Evolutionary conservation across 2,329 filamentous ascomycete genomes (phyloP).

Genomic region (Neodidymelliopsis sp.): DNA sequence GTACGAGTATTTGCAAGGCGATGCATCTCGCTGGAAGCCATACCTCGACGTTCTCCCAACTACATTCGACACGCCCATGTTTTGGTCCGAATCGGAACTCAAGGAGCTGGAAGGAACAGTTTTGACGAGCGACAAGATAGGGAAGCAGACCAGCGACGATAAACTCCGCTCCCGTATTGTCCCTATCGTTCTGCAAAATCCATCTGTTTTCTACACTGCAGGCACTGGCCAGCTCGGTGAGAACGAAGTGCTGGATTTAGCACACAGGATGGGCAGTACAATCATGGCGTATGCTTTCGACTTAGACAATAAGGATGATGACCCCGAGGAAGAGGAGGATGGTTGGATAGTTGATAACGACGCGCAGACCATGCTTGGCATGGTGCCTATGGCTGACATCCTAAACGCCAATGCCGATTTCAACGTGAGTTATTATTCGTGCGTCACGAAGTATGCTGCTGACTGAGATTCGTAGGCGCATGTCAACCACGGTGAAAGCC

Average conservation of each 20-base stretch:
- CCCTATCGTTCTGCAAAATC: conserved; percentile 22
- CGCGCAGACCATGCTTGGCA: conserved; percentile 30
- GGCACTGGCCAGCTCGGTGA: conserved; percentile 4
- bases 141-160: conserved; percentile 28
- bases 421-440: conserved; percentile 18
- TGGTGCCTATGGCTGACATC: conserved; percentile 38
- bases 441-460: neutral
- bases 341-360: conserved; percentile 36
- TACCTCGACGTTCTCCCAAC: conserved; percentile 31
- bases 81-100: conserved; percentile 29
- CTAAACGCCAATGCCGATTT: conserved; percentile 36
- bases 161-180: conserved; percentile 27
- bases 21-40: conserved; percentile 31
- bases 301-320: conserved; percentile 26
- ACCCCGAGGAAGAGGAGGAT: conserved; percentile 30
- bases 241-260: conserved; percentile 26
- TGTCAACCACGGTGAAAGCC: conserved; percentile 31
- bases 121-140: conserved; percentile 30
- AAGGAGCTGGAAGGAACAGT: conserved; percentile 31
- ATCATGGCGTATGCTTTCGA: conserved; percentile 38
- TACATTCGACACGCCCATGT: conserved; percentile 33
- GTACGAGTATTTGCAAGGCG: conserved; percentile 31
- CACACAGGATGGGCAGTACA: conserved; percentile 32
- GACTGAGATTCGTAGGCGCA: conserved; percentile 18
- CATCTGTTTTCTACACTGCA: conserved; percentile 18